A percentile compares a stretch with the other conserved stretches of the same genome.
Evolutionary conservation across 805 yeast genomes (phyloP).

Genomic region (Candida sithepensis): DNA sequence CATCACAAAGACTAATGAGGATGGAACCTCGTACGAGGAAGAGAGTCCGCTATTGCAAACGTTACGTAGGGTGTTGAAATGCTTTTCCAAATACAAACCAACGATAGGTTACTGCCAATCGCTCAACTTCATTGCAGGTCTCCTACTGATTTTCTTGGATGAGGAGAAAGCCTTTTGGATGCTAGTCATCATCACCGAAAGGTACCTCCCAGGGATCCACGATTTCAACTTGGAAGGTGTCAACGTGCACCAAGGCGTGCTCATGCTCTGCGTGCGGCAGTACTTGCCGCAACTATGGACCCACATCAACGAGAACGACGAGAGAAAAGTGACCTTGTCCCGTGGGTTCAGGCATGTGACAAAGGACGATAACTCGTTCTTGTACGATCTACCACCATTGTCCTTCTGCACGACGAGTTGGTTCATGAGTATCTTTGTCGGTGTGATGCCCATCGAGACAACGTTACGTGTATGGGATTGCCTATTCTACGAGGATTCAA

Average conservation of each 20-base stretch:
- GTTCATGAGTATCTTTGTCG: constrained; percentile 97
- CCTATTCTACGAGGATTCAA: constrained; percentile 86
- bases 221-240: constrained; percentile 90
- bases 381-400: constrained; percentile 80
- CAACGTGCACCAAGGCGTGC: constrained; percentile 89
- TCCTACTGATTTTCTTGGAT: constrained; percentile 75
- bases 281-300: constrained; percentile 81
- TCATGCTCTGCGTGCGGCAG: constrained; percentile 82
- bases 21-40: constrained; percentile 21
- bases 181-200: constrained; percentile 84
- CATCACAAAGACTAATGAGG: constrained; percentile 13
- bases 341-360: constrained; percentile 30
- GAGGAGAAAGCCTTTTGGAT: constrained; percentile 95
- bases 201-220: constrained; percentile 87
- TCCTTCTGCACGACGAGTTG: constrained; percentile 93
- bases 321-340: constrained; percentile 11
- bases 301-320: constrained; percentile 33
- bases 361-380: constrained; percentile 40
- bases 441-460: constrained; percentile 83
- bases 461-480: constrained; percentile 93
- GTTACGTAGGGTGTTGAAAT: constrained; percentile 73
- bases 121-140: constrained; percentile 86
- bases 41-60: constrained; percentile 69
- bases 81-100: constrained; percentile 84
- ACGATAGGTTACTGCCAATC: constrained; percentile 95